Conservation (phyloP, 495 filamentous ascomycete species). For the Aspergillus nidulans region DNA sequence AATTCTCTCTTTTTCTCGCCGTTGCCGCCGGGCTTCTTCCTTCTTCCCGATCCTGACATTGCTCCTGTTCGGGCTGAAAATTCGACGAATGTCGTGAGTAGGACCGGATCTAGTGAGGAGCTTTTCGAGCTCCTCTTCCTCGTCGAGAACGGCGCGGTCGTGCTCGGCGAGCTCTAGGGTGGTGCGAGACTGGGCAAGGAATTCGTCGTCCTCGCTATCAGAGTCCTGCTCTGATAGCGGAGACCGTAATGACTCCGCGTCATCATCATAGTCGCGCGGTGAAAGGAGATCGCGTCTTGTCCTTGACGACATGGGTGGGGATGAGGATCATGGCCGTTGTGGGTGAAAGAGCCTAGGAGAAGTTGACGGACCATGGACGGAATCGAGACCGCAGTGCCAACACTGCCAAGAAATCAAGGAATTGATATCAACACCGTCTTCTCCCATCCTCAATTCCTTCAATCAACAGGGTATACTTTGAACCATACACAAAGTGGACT, state of each 20-base stretch:
- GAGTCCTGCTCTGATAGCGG: conserved; percentile 65
- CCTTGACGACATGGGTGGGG: conserved; percentile 25
- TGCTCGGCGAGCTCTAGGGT: conserved; percentile 66
- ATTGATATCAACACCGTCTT: too few species aligned
- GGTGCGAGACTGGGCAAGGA: conserved; percentile 57
- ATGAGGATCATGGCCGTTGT: not conserved
- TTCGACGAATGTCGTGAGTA: conserved; percentile 44
- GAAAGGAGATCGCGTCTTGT: conserved; percentile 48
- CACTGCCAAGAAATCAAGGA: not conserved
- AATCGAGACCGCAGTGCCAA: not conserved
- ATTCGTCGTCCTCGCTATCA: conserved; percentile 71
- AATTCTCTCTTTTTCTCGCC: conserved; percentile 41
- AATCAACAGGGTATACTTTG: too few species aligned
- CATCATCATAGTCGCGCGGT: conserved; percentile 61
- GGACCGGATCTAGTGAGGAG: conserved; percentile 56
- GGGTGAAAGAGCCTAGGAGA: not conserved
- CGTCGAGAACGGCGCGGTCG: conserved; percentile 72
- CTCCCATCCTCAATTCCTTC: too few species aligned
- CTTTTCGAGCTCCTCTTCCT: conserved; percentile 85
- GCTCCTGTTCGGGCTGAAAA: conserved; percentile 39
- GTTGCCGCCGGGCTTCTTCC: conserved; percentile 41
- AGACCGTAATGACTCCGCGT: conserved; percentile 59
- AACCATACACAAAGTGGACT: too few species aligned
- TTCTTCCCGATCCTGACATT: conserved; percentile 56
- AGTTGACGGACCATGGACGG: not conserved